Conservation (phyloP, 495 filamentous ascomycete species). For the Penicillium salamii region DNA sequence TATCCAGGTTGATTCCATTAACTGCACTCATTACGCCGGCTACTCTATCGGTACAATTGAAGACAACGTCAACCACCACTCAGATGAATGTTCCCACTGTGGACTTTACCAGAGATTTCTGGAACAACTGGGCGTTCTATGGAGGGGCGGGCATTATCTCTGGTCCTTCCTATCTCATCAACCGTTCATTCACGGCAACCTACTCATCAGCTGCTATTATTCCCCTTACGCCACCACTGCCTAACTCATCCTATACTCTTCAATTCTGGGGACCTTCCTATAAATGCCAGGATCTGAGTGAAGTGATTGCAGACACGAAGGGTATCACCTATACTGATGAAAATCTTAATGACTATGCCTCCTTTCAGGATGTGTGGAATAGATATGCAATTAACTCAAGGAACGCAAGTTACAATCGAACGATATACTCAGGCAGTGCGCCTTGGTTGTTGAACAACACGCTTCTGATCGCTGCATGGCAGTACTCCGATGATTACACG, state of each 20-base stretch:
- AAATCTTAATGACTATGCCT: not conserved
- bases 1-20: constrained; percentile 2
- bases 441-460: not conserved
- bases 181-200: not conserved
- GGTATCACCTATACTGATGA: not conserved
- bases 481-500: not conserved
- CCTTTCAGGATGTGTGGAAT: constrained; percentile 4
- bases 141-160: not conserved
- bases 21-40: not conserved
- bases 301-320: not conserved
- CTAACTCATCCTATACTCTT: constrained; percentile 7
- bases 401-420: not conserved
- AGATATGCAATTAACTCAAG: not conserved
- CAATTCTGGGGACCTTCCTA: constrained; percentile 6
- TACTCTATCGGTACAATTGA: not conserved
- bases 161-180: not conserved
- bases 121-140: not conserved
- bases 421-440: not conserved
- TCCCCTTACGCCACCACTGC: not conserved
- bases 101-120: not conserved
- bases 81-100: constrained; percentile 1
- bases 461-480: not conserved
- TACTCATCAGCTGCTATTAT: not conserved
- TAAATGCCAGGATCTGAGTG: constrained; percentile 4
- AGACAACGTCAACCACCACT: not conserved